Conservation (phyloP, 257 asterid species). For the Nyctanthes arbortristis region DNA sequence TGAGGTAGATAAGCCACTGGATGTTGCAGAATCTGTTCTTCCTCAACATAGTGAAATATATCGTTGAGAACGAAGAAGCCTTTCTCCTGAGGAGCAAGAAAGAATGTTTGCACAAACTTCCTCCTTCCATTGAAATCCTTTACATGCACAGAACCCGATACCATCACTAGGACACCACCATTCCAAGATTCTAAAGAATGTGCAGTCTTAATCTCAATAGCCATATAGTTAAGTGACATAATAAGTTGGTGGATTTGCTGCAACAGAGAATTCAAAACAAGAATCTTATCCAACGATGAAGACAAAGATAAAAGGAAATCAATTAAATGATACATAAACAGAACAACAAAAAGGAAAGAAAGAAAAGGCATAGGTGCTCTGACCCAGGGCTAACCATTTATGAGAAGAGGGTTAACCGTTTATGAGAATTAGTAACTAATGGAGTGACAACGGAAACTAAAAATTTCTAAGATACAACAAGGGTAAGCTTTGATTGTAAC, state of each 20-base stretch:
- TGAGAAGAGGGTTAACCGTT: too few species aligned
- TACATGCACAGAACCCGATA: conserved; percentile 68
- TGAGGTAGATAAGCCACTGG: conserved; percentile 68
- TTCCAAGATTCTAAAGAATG: conserved; percentile 96
- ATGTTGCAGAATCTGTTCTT: conserved; percentile 67
- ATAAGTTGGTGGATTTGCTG: conserved; percentile 90
- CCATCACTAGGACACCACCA: conserved; percentile 92
- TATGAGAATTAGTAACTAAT: neutral
- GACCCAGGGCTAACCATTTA: conserved; percentile 6
- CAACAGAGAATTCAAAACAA: conserved; percentile 29
- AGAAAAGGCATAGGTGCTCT: conserved; percentile 1
- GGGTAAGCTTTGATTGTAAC: too few species aligned
- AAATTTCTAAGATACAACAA: conserved; percentile 3
- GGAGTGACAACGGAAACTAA: conserved; percentile 8
- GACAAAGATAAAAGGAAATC: conserved; percentile 14
- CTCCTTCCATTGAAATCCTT: conserved; percentile 66
- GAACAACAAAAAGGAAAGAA: too few species aligned
- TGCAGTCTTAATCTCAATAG: conserved; percentile 84
- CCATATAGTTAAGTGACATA: conserved; percentile 70
- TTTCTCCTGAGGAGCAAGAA: conserved; percentile 95
- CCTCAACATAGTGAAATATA: conserved; percentile 82
- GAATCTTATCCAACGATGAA: conserved; percentile 1
- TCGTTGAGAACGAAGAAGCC: conserved; percentile 89
- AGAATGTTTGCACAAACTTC: conserved; percentile 87
- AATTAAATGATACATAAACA: conserved; percentile 11